These are phyloP conservation scores for Rhytidhysteron rufulum DNA, from an alignment of 2,329 filamentous ascomycete genomes.

Conservation along the genomic window DNA sequence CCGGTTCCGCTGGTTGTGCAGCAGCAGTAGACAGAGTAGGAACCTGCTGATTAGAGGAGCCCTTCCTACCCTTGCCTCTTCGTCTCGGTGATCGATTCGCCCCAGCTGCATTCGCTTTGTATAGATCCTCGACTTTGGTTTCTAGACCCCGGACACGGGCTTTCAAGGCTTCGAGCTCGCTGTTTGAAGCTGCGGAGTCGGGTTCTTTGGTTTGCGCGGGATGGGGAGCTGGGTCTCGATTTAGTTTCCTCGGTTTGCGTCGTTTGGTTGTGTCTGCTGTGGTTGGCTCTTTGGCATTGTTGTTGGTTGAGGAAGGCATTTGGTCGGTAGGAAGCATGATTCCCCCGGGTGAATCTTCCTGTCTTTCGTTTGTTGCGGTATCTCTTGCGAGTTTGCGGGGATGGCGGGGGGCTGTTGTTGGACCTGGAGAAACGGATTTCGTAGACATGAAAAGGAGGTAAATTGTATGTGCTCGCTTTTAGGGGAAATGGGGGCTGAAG, in stretches of 20 bases:
- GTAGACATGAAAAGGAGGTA: conserved; percentile 16
- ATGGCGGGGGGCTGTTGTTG: conserved; percentile 15
- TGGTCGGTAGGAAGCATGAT: neutral
- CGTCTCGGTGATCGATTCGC: conserved; percentile 18
- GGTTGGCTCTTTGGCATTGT: conserved; percentile 3
- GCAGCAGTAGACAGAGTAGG: conserved; percentile 9
- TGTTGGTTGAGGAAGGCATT: conserved; percentile 2
- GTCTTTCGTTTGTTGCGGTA: conserved; percentile 6
- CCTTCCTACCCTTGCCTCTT: conserved; percentile 20
- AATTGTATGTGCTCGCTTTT: neutral
- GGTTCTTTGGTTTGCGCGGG: neutral
- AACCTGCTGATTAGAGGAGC: conserved; percentile 17
- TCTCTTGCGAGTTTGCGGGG: conserved; percentile 18
- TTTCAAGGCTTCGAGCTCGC: conserved; percentile 33
- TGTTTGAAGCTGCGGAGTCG: conserved; percentile 6
- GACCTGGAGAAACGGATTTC: conserved; percentile 21
- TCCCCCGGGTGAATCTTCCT: conserved; percentile 8
- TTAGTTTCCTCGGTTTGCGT: conserved; percentile 30
- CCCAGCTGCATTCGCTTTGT: conserved; percentile 13
- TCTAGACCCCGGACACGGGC: conserved; percentile 31
- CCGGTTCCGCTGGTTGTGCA: neutral
- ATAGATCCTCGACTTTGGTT: conserved; percentile 34
- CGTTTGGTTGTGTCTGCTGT: conserved; percentile 11
- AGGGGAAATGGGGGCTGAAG: neutral
- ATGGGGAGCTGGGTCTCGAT: conserved; percentile 19